Percentiles rank a stretch among this genome's conserved stretches.
Evolutionary conservation across 23 red algal genomes (phyloP).

Genomic region (Agarophyton chilense): DNA sequence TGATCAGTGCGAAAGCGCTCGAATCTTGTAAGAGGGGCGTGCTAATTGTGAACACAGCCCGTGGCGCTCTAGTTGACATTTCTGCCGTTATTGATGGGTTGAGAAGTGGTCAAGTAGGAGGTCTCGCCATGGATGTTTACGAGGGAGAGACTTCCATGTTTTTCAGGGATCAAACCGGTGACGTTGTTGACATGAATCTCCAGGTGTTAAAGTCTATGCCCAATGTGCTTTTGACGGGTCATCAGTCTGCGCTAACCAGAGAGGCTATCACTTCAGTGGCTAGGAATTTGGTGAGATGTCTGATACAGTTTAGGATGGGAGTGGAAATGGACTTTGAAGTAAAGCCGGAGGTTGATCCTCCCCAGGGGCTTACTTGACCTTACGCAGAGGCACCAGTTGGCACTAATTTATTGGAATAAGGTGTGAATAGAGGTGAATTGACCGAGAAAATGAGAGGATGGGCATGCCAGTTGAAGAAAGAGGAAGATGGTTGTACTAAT

Average conservation of each 20-base stretch:
- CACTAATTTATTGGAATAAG: too few relatives aligned
- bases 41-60: constrained; percentile 70
- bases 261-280: constrained; percentile 54
- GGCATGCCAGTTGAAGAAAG: too few relatives aligned
- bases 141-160: constrained; percentile 71
- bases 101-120: constrained; percentile 63
- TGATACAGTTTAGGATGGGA: constrained; percentile 39
- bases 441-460: too few relatives aligned
- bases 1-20: constrained; percentile 40
- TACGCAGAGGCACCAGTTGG: too few relatives aligned
- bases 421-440: too few relatives aligned
- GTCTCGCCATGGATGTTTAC: constrained; percentile 77
- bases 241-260: constrained; percentile 75
- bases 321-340: constrained; percentile 42
- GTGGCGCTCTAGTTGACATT: constrained; percentile 70
- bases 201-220: constrained; percentile 62
- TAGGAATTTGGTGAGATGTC: constrained; percentile 28
- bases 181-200: constrained; percentile 55
- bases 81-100: constrained; percentile 58
- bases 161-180: constrained; percentile 70
- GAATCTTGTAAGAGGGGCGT: constrained; percentile 54
- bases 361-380: not conserved
- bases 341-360: not conserved
- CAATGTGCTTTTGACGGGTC: constrained; percentile 82
- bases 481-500: too few relatives aligned